Evolutionary conservation across 2,329 filamentous ascomycete species (phyloP).

Genomic region (Colletotrichum truncatum): DNA sequence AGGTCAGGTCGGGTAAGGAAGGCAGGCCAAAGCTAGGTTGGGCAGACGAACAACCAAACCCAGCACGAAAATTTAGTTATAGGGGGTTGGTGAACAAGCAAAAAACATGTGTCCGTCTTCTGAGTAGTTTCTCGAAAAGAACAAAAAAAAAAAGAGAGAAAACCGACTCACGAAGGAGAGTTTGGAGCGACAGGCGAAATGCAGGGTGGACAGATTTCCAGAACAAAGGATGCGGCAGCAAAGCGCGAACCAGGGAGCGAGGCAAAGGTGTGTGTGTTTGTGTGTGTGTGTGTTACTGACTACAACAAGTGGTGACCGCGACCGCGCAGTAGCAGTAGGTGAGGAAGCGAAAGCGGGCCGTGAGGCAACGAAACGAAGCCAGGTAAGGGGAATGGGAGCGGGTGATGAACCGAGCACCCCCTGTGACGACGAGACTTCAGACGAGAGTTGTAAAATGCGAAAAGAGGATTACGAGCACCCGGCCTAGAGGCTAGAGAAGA

Average conservation of each 20-base stretch:
- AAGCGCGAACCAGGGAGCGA: background rate
- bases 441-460: conserved; percentile 16
- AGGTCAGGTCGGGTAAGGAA: background rate
- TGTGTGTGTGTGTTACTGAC: background rate
- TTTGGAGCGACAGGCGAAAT: conserved; percentile 9
- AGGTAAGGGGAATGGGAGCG: conserved; percentile 15
- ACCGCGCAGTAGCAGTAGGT: background rate
- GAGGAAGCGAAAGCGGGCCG: conserved; percentile 10
- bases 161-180: background rate
- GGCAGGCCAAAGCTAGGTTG: background rate
- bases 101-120: background rate
- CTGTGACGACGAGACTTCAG: conserved; percentile 24
- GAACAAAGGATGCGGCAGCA: background rate
- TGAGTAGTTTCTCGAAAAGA: conserved; percentile 20
- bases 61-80: background rate
- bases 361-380: conserved; percentile 18
- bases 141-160: too few relatives aligned
- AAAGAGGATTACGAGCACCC: background rate
- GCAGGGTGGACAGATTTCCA: conserved; percentile 12
- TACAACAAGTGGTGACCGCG: background rate
- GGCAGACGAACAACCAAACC: background rate
- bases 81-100: background rate
- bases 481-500: background rate
- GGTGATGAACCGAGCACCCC: conserved; percentile 27
- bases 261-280: background rate